phyloP scores from a whole-genome alignment of 352 stramenopile species.

The Phytophthora tentaculata region DNA sequence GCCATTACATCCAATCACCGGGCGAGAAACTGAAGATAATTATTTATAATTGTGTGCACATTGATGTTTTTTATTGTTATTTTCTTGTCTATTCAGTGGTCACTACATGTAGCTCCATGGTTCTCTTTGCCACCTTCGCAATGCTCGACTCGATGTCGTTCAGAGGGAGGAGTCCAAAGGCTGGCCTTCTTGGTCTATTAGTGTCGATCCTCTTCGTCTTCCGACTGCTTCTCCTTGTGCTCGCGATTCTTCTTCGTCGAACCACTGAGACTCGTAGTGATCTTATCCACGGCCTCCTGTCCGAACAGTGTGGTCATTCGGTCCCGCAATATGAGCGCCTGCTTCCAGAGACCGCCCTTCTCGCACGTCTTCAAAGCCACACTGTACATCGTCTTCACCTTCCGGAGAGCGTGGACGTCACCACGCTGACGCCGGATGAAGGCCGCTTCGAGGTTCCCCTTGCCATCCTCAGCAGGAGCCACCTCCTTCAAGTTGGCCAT shows the following conservation, averaged over 20 bases:
- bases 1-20: slow-evolving; percentile 25
- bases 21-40: not conserved
- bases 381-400: slow-evolving; percentile 66
- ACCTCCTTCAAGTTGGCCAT: slow-evolving; percentile 44
- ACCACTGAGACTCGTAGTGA: slow-evolving; percentile 13
- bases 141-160: not conserved
- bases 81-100: slow-evolving; percentile 22
- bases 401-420: slow-evolving; percentile 43
- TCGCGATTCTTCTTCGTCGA: slow-evolving; percentile 20
- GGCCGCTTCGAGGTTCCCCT: slow-evolving; percentile 34
- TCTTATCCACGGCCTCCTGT: slow-evolving; percentile 41
- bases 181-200: slow-evolving; percentile 21
- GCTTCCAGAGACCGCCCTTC: slow-evolving; percentile 63
- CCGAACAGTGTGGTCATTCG: slow-evolving; percentile 52
- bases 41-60: too few species aligned
- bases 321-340: slow-evolving; percentile 57
- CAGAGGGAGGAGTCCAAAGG: not conserved
- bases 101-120: slow-evolving; percentile 13
- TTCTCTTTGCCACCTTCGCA: slow-evolving; percentile 5
- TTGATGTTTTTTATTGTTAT: not conserved
- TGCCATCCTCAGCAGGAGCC: slow-evolving; percentile 31
- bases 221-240: slow-evolving; percentile 33
- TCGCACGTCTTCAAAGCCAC: slow-evolving; percentile 58
- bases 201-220: slow-evolving; percentile 17
- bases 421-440: slow-evolving; percentile 25